Evolutionary conservation across 2,329 filamentous ascomycete species (phyloP).

Genomic region (Fusarium metavorans): DNA sequence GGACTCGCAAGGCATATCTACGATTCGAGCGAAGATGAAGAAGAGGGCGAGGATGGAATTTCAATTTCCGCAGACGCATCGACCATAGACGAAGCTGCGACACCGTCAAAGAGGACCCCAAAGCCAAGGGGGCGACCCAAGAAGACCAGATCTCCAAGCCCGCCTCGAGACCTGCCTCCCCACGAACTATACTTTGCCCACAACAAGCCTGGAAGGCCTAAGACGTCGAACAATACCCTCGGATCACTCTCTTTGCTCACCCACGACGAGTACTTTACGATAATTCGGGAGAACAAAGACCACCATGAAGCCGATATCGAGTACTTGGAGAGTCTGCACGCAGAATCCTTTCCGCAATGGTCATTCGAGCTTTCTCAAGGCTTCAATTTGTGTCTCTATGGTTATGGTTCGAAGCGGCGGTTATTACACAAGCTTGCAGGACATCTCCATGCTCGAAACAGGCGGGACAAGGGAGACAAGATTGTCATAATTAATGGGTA

Average conservation of each 20-base stretch:
- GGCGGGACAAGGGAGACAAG: conserved; percentile 49
- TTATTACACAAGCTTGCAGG: conserved; percentile 82
- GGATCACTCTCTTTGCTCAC: conserved; percentile 80
- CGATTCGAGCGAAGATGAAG: conserved; percentile 65
- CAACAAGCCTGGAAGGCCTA: conserved; percentile 82
- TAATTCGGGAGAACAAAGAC: conserved; percentile 72
- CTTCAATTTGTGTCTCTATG: conserved; percentile 92
- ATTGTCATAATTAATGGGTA: conserved; percentile 94
- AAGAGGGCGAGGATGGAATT: conserved; percentile 47
- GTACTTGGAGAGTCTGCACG: conserved; percentile 80
- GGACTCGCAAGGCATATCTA: conserved; percentile 78
- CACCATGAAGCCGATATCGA: conserved; percentile 77
- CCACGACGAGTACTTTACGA: conserved; percentile 89
- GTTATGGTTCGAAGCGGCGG: conserved; percentile 87
- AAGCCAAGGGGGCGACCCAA: conserved; percentile 43
- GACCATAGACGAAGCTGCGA: conserved; percentile 52
- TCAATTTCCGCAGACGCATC: conserved; percentile 25
- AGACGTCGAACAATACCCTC: conserved; percentile 89
- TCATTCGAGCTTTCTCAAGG: conserved; percentile 86
- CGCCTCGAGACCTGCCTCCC: conserved; percentile 83
- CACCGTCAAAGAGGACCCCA: conserved; percentile 59
- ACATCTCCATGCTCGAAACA: conserved; percentile 63
- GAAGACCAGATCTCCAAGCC: conserved; percentile 74
- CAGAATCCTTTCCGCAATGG: conserved; percentile 91
- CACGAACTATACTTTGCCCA: conserved; percentile 96